Evolutionary conservation across 2,329 filamentous ascomycete genomes (phyloP).

Genomic region (Exophiala mesophila): DNA sequence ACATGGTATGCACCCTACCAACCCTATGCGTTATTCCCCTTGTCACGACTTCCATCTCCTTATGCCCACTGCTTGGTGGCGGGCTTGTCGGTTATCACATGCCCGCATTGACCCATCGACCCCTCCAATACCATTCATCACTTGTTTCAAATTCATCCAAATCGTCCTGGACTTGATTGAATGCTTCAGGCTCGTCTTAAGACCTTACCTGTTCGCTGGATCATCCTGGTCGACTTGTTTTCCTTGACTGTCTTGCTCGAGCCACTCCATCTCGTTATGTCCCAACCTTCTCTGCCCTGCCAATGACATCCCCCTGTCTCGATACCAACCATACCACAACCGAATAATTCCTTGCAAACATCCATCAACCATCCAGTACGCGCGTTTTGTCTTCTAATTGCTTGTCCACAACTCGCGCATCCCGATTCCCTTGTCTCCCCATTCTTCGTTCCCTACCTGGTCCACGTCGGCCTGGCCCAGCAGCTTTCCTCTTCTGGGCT

Average conservation of each 20-base stretch:
- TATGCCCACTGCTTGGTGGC: constrained; percentile 9
- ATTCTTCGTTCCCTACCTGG: constrained; percentile 5
- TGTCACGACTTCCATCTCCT: constrained; percentile 11
- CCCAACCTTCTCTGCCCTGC: neutral
- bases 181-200: constrained; percentile 7
- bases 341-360: constrained; percentile 5
- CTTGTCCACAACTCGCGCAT: constrained; percentile 5
- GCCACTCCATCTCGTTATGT: constrained; percentile 1
- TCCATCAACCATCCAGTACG: constrained; percentile 5
- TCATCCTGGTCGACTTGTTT: constrained; percentile 11
- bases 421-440: neutral
- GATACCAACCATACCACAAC: neutral
- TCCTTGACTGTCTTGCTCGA: constrained; percentile 3
- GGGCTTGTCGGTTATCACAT: constrained; percentile 11
- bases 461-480: too few relatives aligned
- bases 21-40: constrained; percentile 5
- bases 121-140: constrained; percentile 14
- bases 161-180: constrained; percentile 9
- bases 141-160: constrained; percentile 10
- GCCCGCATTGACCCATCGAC: constrained; percentile 13
- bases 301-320: constrained; percentile 8
- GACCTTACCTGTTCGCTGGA: constrained; percentile 9
- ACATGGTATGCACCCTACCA: constrained; percentile 22
- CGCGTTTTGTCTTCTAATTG: constrained; percentile 1
- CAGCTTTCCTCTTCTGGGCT: too few relatives aligned